phyloP scores from a whole-genome alignment of 805 yeast genomes.

The Wickerhamomyces silvicola region DNA sequence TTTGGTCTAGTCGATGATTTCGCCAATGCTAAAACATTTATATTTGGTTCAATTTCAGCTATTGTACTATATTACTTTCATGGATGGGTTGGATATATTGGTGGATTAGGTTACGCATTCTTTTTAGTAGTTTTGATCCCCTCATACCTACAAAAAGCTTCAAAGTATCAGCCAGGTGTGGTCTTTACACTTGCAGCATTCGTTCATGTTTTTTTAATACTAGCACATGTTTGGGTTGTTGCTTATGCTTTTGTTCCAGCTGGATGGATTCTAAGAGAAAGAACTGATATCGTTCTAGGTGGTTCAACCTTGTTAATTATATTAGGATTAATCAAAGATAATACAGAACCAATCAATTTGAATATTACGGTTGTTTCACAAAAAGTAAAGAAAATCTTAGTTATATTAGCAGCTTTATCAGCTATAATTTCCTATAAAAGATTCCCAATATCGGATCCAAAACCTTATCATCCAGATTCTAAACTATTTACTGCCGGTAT shows the following conservation, averaged over 20 bases:
- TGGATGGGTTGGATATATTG: constrained; percentile 71
- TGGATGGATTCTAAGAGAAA: constrained; percentile 81
- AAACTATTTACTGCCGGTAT: constrained; percentile 87
- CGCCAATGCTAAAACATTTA: constrained; percentile 29
- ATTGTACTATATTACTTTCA: constrained; percentile 39
- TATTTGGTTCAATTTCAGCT: constrained; percentile 37
- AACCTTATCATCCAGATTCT: constrained; percentile 61
- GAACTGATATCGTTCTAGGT: constrained; percentile 70
- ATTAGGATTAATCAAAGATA: constrained; percentile 37
- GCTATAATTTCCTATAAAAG: constrained; percentile 50
- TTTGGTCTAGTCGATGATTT: constrained; percentile 29
- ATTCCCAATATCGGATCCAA: constrained; percentile 53
- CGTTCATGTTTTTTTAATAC: constrained; percentile 45
- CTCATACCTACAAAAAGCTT: constrained; percentile 48
- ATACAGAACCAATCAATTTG: constrained; percentile 1
- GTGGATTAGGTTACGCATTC: constrained; percentile 64
- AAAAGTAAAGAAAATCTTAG: constrained; percentile 20
- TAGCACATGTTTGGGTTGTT: constrained; percentile 93
- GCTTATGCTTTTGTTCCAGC: constrained; percentile 98
- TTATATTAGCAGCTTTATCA: constrained; percentile 38
- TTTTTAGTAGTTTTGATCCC: constrained; percentile 63
- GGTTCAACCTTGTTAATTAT: constrained; percentile 47
- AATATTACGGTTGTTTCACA: constrained; percentile 5
- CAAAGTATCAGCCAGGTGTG: constrained; percentile 49
- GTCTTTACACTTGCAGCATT: constrained; percentile 45